phyloP scores from a whole-genome alignment of 805 yeast species.

The Ogataea ganodermae region DNA sequence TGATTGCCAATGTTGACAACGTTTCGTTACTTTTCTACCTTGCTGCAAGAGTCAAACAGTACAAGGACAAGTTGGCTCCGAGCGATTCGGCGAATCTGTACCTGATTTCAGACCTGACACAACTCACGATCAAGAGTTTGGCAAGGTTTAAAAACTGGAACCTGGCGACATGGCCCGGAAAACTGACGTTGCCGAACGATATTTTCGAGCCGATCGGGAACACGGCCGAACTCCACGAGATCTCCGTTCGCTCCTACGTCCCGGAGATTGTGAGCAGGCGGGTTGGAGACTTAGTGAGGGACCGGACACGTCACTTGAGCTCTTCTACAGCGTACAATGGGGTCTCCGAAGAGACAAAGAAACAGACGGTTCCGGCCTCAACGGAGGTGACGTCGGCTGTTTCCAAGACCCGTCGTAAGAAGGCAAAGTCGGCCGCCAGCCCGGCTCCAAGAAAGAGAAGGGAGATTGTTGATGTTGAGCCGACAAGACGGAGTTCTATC shows the following conservation, averaged over 20 bases:
- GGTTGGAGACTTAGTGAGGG: constrained; percentile 36
- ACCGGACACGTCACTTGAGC: constrained; percentile 15
- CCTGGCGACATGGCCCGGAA: constrained; percentile 80
- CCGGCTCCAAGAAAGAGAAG: constrained; percentile 15
- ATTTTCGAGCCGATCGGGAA: constrained; percentile 62
- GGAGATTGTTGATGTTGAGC: constrained; percentile 25
- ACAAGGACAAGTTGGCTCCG: constrained; percentile 49
- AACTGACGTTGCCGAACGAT: constrained; percentile 68
- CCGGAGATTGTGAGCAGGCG: constrained; percentile 46
- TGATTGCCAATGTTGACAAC: constrained; percentile 65
- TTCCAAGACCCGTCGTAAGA: neutral
- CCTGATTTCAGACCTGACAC: constrained; percentile 71
- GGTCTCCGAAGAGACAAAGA: constrained; percentile 3
- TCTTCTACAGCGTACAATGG: constrained; percentile 8
- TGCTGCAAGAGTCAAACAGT: constrained; percentile 78
- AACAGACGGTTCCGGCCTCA: neutral
- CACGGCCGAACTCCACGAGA: constrained; percentile 56
- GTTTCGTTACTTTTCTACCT: constrained; percentile 72
- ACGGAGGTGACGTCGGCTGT: neutral
- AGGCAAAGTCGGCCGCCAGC: neutral
- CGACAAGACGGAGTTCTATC: constrained; percentile 47
- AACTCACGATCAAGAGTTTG: constrained; percentile 59
- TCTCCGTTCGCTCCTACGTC: constrained; percentile 57
- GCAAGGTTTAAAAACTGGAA: constrained; percentile 66
- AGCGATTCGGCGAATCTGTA: constrained; percentile 47